Base-by-base conservation (phyloP, 23 red algal species). In the Gracilaria caudata region DNA sequence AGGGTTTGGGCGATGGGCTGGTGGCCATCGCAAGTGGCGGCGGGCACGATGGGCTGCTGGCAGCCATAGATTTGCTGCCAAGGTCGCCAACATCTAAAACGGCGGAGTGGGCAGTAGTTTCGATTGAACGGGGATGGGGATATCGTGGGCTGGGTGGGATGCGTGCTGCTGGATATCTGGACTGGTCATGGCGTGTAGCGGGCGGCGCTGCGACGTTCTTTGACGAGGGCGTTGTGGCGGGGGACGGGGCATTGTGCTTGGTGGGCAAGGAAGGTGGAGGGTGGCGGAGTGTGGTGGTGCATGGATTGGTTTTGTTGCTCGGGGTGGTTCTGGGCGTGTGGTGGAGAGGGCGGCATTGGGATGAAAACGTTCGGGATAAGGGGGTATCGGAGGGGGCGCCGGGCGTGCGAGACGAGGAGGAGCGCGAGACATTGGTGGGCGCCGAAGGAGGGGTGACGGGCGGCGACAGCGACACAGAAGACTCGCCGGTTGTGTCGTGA, bases 31-130 rank as follows among this genome's bases (percentile, higher is more conserved):
- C 61, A 16, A 72, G 49, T 64, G 85, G 85, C 13, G 55, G 13
- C 7, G 71, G 34, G 5, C 71, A 56, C 10, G 85, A 58, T 34
- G 84, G 73, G 3, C 53, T 79, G 44, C 14, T 78, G 21, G 68
- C 55, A 30, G 85, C 51, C 3, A 47, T 68, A 6, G 55, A 68
- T 28, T 89, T 64, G 28, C 51, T 89, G 33, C 85, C 85, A 10
- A 60, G 44, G 28, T 77, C 71, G 13, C 85, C 85, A 28, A 54
- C 70, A 4, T 89, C 85, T 20, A 78, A 79, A 23, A 73, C 41
- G 20, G 64, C 85, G 13, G 85, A 89, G 29, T 89, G 85, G 85
- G 73, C 72, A 14, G 72, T 89, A 7, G 72, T 89, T 43, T 73
- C 63, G 39, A 66, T 63, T 19, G 40, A 30, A 23, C 49, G 71